Evolutionary conservation across 345 rosid genomes (phyloP).

Genomic region (Eucalyptus cloeziana): DNA sequence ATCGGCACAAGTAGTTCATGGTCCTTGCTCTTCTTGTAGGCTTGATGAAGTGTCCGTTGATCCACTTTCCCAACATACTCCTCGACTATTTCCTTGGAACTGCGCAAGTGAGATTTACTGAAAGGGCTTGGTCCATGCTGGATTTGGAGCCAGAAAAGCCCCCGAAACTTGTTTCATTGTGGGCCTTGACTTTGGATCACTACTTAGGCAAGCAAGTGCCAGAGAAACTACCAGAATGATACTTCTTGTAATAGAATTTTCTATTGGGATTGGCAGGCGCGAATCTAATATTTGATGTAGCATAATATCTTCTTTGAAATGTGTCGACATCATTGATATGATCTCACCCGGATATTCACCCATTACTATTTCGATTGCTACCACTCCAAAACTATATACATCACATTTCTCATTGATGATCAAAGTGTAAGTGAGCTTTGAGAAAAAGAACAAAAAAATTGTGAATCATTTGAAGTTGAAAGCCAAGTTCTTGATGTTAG

Average conservation of each 20-base stretch:
- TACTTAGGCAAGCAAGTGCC: background rate
- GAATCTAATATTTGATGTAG: background rate
- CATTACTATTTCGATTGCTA: too few species aligned
- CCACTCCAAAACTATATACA: too few species aligned
- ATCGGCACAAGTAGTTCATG: too few species aligned
- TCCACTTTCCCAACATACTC: too few species aligned
- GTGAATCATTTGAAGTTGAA: too few species aligned
- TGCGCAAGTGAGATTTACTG: background rate
- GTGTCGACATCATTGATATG: background rate
- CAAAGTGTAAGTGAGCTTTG: too few species aligned
- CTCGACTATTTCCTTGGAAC: background rate
- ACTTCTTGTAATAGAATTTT: background rate
- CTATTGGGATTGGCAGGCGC: background rate
- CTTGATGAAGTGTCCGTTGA: too few species aligned
- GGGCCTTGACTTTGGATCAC: background rate
- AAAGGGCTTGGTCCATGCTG: background rate
- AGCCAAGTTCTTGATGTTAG: too few species aligned
- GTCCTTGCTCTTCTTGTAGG: too few species aligned
- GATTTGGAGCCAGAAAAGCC: background rate
- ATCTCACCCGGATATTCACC: constrained; percentile 4
- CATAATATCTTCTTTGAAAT: background rate
- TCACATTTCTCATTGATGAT: too few species aligned
- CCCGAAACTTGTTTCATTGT: background rate
- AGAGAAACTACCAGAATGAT: background rate
- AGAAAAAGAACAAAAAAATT: too few species aligned